Base-by-base conservation (phyloP, 164 flowering plant species). In the Dillenia turbinata region DNA sequence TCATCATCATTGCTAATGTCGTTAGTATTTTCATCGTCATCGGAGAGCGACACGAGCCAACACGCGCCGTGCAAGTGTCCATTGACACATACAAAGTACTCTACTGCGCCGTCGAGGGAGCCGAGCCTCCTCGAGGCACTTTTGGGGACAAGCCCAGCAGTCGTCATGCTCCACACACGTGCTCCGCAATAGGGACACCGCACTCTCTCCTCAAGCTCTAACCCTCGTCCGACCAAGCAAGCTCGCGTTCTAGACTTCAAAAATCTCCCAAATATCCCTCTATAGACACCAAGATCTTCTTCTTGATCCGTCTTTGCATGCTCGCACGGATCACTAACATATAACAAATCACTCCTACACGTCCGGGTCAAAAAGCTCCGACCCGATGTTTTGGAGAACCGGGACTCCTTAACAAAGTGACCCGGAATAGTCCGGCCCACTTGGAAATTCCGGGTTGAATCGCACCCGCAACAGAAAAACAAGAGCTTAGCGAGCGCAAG, bases 381-480 rank as follows among this genome's bases (percentile, higher is more conserved):
- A 10, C 97, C 97, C 22, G 96, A 86, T 12, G 97, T 92, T 67
- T 92, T 92, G 45, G 97, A 92, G 66, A 92, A 92, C 44, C 97
- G 86, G 5, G 90, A 59, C 14, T 63, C 60, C 9, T 61, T 59
- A 44, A 66, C 78, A 54, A 89, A 79, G 60, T 92, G 97, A 1
- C 92, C 92, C 67, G 81, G 79, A 3, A 62, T 9, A 0, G 79
- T n/a, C 2, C 50, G 74, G n/a, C 64, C 64, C 62, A 75, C n/a
- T n/a, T 49, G 54, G 71, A 88, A 83, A 53, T 82, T 66, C 24
- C 67, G 85, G 12, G 75, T 80, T 15, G 90, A 64, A 57, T 67
- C 71, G 58, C 83, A 72, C 0, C 97, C 97, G 74, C 94, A 79
- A 69, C 97, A 92, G 74, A 69, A 89, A 79, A 86, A 83, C 55